Conservation (phyloP, 2,329 filamentous ascomycete species). For the Nemania sp. region DNA sequence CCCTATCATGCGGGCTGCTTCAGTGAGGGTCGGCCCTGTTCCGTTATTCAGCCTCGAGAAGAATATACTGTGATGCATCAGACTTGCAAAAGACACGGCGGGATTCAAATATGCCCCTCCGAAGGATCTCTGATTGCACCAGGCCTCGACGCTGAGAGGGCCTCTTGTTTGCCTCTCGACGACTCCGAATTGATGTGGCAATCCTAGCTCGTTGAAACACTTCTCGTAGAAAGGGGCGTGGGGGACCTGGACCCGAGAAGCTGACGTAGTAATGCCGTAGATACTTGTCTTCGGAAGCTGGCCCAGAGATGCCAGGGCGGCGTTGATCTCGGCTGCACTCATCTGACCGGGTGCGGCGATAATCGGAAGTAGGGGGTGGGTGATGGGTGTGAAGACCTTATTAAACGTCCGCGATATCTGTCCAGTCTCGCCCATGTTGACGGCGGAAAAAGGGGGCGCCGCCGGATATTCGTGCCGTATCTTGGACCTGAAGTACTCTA, state of each 20-base stretch:
- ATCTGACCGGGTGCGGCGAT: constrained; percentile 86
- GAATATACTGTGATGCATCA: constrained; percentile 61
- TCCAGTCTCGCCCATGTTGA: constrained; percentile 87
- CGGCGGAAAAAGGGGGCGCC: constrained; percentile 75
- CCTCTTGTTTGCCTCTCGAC: constrained; percentile 72
- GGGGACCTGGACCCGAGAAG: constrained; percentile 65
- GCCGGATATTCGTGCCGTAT: constrained; percentile 71
- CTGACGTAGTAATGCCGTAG: constrained; percentile 76
- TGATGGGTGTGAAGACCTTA: constrained; percentile 86
- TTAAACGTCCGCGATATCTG: constrained; percentile 84
- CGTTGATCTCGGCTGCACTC: constrained; percentile 84
- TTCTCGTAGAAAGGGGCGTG: constrained; percentile 87
- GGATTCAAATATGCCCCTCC: constrained; percentile 83
- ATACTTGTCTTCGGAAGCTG: constrained; percentile 79
- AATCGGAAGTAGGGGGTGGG: constrained; percentile 80
- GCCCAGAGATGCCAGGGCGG: constrained; percentile 75
- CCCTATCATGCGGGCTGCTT: constrained; percentile 77
- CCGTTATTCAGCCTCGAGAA: constrained; percentile 57
- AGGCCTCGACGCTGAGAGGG: constrained; percentile 69
- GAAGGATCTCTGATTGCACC: constrained; percentile 75
- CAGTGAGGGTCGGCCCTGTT: constrained; percentile 64
- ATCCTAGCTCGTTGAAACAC: constrained; percentile 78
- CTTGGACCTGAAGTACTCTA: constrained; percentile 84
- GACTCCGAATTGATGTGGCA: constrained; percentile 80
- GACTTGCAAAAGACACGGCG: constrained; percentile 63